Percentiles rank a stretch among this genome's conserved stretches.
Evolutionary conservation across 2,329 filamentous ascomycete genomes (phyloP).

Genomic region (Delphinella strobiligena): DNA sequence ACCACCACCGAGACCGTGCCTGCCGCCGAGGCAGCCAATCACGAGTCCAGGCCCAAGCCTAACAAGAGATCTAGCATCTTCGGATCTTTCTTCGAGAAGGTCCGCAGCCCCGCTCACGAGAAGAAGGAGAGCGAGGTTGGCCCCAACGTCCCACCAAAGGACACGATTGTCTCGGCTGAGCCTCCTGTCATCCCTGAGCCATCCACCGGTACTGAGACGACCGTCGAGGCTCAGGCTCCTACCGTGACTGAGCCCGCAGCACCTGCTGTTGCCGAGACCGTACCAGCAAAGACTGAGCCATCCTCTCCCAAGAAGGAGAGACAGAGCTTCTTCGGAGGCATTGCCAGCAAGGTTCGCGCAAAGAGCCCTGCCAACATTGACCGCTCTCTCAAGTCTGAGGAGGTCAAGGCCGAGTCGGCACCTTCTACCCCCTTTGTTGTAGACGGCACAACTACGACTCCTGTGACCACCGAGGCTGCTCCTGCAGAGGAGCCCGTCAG

Average conservation of each 20-base stretch:
- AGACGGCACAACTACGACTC: constrained; percentile 15
- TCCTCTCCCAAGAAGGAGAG: constrained; percentile 11
- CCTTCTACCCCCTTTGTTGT: too few species aligned
- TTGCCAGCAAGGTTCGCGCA: constrained; percentile 11
- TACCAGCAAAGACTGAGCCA: constrained; percentile 8
- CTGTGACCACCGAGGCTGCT: constrained; percentile 13
- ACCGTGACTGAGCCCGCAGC: constrained; percentile 15
- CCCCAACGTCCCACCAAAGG: constrained; percentile 36
- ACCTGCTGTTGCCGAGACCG: constrained; percentile 10
- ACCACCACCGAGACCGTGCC: constrained; percentile 36
- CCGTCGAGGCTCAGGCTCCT: constrained; percentile 26
- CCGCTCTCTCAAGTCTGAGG: constrained; percentile 3
- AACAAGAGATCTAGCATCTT: constrained; percentile 82
- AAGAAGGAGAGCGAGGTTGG: constrained; percentile 61
- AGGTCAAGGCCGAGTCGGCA: constrained; percentile 8
- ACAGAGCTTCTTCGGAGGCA: constrained; percentile 10
- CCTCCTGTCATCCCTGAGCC: constrained; percentile 22
- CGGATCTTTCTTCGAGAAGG: constrained; percentile 51
- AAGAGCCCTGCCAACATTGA: constrained; percentile 10
- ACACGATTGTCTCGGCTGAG: constrained; percentile 28
- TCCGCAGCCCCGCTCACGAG: constrained; percentile 38
- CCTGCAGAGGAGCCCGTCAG: constrained; percentile 8
- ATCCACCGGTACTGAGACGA: constrained; percentile 20
- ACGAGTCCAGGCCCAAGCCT: constrained; percentile 44
- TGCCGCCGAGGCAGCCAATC: constrained; percentile 23